Base-by-base conservation (phyloP, 208 protist genomes). In the Wallacemonas sp. region DNA sequence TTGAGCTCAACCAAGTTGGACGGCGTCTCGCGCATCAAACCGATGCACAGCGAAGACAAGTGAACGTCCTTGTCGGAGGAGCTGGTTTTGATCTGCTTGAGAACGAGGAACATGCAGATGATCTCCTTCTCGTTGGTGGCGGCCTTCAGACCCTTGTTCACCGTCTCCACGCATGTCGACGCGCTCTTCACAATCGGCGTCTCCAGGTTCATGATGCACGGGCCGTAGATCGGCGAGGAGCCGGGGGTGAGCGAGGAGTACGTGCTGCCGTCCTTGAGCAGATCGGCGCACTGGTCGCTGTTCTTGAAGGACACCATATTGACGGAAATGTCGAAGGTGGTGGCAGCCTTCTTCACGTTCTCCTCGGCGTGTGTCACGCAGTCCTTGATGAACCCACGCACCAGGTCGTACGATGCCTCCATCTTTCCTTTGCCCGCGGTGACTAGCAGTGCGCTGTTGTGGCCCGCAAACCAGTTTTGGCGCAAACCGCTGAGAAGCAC, bases 221-320 rank as follows among this genome's bases (percentile, higher is more conserved):
- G 86, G 26, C 86, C 86, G 72, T 82, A 92, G 22, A 89, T 74
- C 15, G 86, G 86, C 22, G 71, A 85, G 21, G 82, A 89, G 39
- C 79, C 86, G 42, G 85, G 78, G 15, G 68, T 46, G 69, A 85
- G 33, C 53, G 73, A 81, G 26, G 62, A 65, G 66, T 92, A 83
- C 15, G 42, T 27, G 21, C 44, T 71, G 37, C 58, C 73, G 15
- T 53, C 26, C 54, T 82, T 83, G 41, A 91, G 69, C 46, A 91
- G 74, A 70, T 91, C 85, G 46, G 64, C 71, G 63, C 79, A 73
- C 45, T 73, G 68, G 53, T 88, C 78, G 19, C 71, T 68, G 38
- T 74, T 70, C 52, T 81, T 76, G 50, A 92, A 55, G 19, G 72
- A 29, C 8, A 74, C 76, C 73, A 92, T 83, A 27, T 68, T 81